Evolutionary conservation across 164 flowering plant genomes (phyloP).

Genomic region (Tetracentron sinense): DNA sequence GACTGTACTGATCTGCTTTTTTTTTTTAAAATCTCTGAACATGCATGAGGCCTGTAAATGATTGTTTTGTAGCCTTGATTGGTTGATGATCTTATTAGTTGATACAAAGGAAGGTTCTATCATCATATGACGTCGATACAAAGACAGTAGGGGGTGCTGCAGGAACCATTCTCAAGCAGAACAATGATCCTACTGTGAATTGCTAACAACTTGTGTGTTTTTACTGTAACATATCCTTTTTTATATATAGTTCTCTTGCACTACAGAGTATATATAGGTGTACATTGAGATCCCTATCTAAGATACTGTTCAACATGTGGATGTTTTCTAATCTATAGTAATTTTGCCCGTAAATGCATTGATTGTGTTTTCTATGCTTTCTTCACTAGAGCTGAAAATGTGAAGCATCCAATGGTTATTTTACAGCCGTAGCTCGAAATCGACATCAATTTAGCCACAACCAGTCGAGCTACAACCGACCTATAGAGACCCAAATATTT

Average conservation of each 20-base stretch:
- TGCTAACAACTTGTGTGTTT: conserved; percentile 5
- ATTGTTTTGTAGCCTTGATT: conserved; percentile 8
- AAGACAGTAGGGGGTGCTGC: conserved; percentile 29
- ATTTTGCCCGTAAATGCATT: background rate
- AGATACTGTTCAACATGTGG: background rate
- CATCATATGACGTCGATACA: conserved; percentile 37
- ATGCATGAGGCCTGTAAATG: background rate
- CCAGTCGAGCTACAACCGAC: no score
- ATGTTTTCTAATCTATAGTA: no score
- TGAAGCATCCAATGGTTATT: no score
- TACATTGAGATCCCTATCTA: background rate
- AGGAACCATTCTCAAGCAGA: conserved; percentile 26
- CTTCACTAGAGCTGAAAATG: background rate
- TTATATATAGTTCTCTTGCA: background rate
- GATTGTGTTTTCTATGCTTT: background rate
- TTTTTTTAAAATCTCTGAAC: background rate
- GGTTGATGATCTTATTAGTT: conserved; percentile 18
- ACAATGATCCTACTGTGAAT: conserved; percentile 10
- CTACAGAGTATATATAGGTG: background rate
- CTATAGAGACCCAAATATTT: no score
- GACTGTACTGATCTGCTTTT: no score
- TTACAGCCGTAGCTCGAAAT: no score
- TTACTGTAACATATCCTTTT: background rate
- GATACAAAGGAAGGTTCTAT: conserved; percentile 48
- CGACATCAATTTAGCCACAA: no score